Percentiles rank a stretch among this genome's conserved stretches.
Conservation (phyloP, 2,329 filamentous ascomycete genomes). For the Beauveria medogensis region DNA sequence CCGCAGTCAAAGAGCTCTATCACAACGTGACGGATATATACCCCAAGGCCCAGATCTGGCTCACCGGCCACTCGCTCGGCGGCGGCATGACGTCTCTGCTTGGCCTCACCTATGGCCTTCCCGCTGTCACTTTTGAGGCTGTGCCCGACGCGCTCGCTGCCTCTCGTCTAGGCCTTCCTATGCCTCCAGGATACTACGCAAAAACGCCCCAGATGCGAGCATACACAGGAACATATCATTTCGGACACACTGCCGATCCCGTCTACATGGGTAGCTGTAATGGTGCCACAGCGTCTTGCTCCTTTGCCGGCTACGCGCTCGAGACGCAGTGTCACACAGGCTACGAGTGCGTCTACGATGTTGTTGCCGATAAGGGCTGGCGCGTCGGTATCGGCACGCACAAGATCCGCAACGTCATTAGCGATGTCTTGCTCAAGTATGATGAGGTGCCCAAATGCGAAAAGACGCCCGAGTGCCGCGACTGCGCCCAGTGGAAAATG, state of each 20-base stretch:
- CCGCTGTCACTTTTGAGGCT: constrained; percentile 87
- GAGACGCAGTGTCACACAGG: constrained; percentile 91
- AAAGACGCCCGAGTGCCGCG: constrained; percentile 70
- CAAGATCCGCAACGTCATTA: constrained; percentile 80
- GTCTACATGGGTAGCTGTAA: constrained; percentile 93
- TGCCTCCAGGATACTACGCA: constrained; percentile 70
- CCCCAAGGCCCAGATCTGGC: constrained; percentile 75
- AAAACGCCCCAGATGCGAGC: constrained; percentile 61
- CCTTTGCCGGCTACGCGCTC: constrained; percentile 86
- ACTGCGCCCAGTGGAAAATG: constrained; percentile 92
- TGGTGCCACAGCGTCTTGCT: constrained; percentile 79
- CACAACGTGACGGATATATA: constrained; percentile 87
- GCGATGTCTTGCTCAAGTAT: constrained; percentile 78
- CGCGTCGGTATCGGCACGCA: constrained; percentile 86
- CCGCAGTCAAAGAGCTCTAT: constrained; percentile 80
- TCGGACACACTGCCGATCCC: constrained; percentile 92
- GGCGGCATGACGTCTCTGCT: constrained; percentile 84
- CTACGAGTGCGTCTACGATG: constrained; percentile 82
- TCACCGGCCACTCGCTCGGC: constrained; percentile 86
- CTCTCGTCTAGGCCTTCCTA: constrained; percentile 73
- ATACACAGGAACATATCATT: constrained; percentile 76
- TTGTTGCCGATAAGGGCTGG: constrained; percentile 86
- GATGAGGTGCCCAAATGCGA: constrained; percentile 71
- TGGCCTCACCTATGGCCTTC: constrained; percentile 82
- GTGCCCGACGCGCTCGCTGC: constrained; percentile 86